phyloP scores from a whole-genome alignment of 805 yeast genomes.

The Suhomyces sp. region DNA sequence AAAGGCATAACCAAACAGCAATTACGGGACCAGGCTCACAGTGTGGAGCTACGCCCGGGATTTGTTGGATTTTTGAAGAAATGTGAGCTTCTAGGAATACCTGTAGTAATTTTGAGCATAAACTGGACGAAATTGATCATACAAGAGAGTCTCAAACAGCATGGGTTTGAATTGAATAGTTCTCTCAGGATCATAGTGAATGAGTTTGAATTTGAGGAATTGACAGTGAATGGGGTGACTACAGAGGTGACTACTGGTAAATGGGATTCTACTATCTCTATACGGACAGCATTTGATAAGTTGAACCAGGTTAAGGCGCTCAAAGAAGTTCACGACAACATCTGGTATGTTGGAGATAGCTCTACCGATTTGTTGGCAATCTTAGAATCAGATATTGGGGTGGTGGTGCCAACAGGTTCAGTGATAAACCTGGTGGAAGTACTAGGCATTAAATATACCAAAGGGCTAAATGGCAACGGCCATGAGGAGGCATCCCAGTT shows the following conservation, averaged over 20 bases:
- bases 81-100: slow-evolving; percentile 23
- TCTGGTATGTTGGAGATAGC: slow-evolving; percentile 62
- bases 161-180: slow-evolving; percentile 21
- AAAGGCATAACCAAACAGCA: slow-evolving; percentile 34
- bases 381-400: slow-evolving; percentile 46
- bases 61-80: slow-evolving; percentile 33
- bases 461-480: too few species aligned
- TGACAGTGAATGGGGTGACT: neutral
- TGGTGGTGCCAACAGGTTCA: slow-evolving; percentile 33
- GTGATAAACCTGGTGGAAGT: slow-evolving; percentile 1
- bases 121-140: slow-evolving; percentile 61
- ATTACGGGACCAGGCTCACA: slow-evolving; percentile 33
- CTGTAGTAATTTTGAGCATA: slow-evolving; percentile 52
- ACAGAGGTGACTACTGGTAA: slow-evolving; percentile 29
- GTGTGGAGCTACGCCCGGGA: slow-evolving; percentile 41
- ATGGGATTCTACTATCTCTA: slow-evolving; percentile 16
- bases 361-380: slow-evolving; percentile 56
- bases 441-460: neutral
- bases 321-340: slow-evolving; percentile 11
- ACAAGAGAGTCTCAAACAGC: slow-evolving; percentile 23
- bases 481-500: too few species aligned
- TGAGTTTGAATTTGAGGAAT: slow-evolving; percentile 44
- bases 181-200: slow-evolving; percentile 43
- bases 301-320: slow-evolving; percentile 18
- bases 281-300: slow-evolving; percentile 60